Base-by-base conservation (phyloP, 2,329 filamentous ascomycete species). In the Monilinia laxa region DNA sequence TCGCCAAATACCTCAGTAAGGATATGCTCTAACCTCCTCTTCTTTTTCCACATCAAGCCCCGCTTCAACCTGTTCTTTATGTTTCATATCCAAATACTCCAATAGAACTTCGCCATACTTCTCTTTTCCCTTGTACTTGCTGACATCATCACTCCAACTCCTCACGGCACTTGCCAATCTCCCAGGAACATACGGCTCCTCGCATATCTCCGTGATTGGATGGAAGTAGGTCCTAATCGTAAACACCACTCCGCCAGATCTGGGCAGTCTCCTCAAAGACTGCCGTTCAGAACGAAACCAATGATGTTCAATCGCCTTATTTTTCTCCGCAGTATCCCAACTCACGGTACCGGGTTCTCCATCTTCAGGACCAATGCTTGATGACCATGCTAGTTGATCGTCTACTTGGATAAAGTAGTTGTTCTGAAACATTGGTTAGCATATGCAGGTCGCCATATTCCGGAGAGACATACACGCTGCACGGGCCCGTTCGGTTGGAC, bases 351-450 rank as follows among this genome's bases (percentile, higher is more conserved):
- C 73, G 0, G 81, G 81, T 0, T 80, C 78, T 0, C 79, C 78
- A 75, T 96, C 90, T 77, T 96, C 92, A 20, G 79, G 72, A 0
- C 92, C 92, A 71, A 96, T 93, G 72, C 87, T 91, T 73, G 82
- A 79, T 68, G 88, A 91, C 92, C 92, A 96, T 0, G 89, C 81
- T 1, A 96, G 80, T 6, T 83, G 78, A 66, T 93, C 90, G 74
- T 96, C 92, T 1, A 95, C 91, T 78, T 96, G 92, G 70, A 96
- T 84, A 80, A 96, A 96, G 78, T 95, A 96, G 76, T 95, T 94
- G 76, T 93, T 92, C 67, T 91, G 82, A 82, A 28, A 40, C 52
- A 52, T 51, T 23, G 55, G 67, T 73, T 31, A 73, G 69, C 42
- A 28, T 55, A 56, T 68, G 63, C 54, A 66, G 3, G 38, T 65